Base-by-base conservation (phyloP, 116 monocot genomes). In the Thalassia testudinum region DNA sequence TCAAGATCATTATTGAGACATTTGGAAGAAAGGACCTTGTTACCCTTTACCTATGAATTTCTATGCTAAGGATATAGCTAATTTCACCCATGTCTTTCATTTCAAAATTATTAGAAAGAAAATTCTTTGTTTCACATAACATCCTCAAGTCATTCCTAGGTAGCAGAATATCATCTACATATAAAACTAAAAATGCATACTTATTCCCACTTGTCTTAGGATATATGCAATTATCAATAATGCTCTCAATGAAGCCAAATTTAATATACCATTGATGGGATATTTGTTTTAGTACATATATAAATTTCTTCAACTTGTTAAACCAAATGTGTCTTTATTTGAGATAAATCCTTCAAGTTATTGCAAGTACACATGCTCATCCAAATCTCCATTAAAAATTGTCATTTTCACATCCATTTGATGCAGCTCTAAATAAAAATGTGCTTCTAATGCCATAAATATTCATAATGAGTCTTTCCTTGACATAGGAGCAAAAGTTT, bases 141-240 rank as follows among this genome's bases (percentile, higher is more conserved):
- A 44, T 19, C 15, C 44, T 16, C 1, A 44, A 16, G 44, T 44
- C 44, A 44, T 44, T 44, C 5, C 44, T 7, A 44, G 17, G 10
- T 7, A 44, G 18, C 15, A 17, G 15, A 14, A 19, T 19, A 44
- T 17, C 44, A 14, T 17, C 13, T 17, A 19, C 13, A 19, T 19
- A 17, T 44, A 44, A 13, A 7, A 44, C 44, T 44, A 44, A 16
- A 44, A 44, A 44, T 8, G 18, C 18, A 44, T 14, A 44, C 15
- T 44, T 44, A 17, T 19, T 44, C 44, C 44, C 44, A 44, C 44
- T 17, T 2, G 15, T 44, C 13, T 44, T 44, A 2, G 15, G 13
- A 44, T 44, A 44, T 44, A 44, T 44, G 15, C 2, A 44, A 44
- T 44, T 44, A 44, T 44, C 44, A 44, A 44, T 13, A 44, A 44